Percentiles rank a stretch among this genome's conserved stretches.
Conservation (phyloP, 2,329 filamentous ascomycete genomes). For the Onygenales sp. region DNA sequence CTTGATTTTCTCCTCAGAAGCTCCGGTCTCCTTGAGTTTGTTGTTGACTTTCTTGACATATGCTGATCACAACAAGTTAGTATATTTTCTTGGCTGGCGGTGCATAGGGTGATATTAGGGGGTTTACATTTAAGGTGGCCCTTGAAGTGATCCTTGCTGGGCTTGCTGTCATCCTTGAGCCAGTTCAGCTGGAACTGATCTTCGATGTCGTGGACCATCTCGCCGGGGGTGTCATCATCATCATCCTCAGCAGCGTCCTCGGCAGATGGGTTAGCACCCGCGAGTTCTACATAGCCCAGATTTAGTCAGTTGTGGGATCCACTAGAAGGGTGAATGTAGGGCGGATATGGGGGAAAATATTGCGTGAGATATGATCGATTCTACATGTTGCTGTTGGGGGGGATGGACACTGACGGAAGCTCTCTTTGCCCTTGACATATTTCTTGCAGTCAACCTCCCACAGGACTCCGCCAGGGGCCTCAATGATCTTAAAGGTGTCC, state of each 20-base stretch:
- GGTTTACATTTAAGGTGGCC: slow-evolving; percentile 69
- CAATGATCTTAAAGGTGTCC: slow-evolving; percentile 79
- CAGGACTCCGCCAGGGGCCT: slow-evolving; percentile 60
- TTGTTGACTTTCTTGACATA: slow-evolving; percentile 90
- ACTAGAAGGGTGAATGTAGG: not conserved
- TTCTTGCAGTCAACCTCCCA: slow-evolving; percentile 91
- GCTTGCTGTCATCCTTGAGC: slow-evolving; percentile 32
- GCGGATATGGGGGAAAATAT: not conserved
- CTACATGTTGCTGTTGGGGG: not conserved
- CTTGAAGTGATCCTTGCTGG: slow-evolving; percentile 76
- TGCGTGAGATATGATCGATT: not conserved
- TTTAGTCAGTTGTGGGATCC: not conserved
- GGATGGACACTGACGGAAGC: slow-evolving; percentile 53
- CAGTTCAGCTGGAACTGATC: slow-evolving; percentile 80
- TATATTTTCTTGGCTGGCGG: not conserved
- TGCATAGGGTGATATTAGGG: not conserved
- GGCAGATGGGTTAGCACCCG: slow-evolving; percentile 90
- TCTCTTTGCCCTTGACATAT: slow-evolving; percentile 68
- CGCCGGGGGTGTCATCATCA: slow-evolving; percentile 47
- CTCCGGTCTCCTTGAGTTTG: slow-evolving; percentile 53
- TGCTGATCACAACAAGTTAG: slow-evolving; percentile 35
- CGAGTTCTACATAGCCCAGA: slow-evolving; percentile 24
- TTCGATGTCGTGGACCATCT: slow-evolving; percentile 82
- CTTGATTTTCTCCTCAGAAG: slow-evolving; percentile 57
- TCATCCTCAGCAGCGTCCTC: slow-evolving; percentile 68